phyloP scores from a whole-genome alignment of 2,329 filamentous ascomycete genomes.

The Pseudocercospora vitis region DNA sequence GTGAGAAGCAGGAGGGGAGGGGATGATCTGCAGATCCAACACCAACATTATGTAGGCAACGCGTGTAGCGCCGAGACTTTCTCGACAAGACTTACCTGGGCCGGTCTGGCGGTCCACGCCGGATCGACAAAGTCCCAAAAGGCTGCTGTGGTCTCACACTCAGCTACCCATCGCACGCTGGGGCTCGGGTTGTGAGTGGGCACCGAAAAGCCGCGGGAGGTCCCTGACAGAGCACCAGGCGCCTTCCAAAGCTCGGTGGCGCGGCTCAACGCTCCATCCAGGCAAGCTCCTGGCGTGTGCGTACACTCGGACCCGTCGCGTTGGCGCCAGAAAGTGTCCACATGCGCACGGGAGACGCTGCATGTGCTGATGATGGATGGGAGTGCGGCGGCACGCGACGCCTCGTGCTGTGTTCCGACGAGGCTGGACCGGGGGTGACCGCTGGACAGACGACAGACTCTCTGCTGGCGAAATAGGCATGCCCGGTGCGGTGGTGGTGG shows the following conservation, averaged over 20 bases:
- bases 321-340: background rate
- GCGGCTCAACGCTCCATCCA: constrained; percentile 5
- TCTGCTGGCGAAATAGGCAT: no score
- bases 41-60: constrained; percentile 8
- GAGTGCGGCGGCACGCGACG: background rate
- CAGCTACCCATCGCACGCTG: background rate
- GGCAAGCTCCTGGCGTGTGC: background rate
- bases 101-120: background rate
- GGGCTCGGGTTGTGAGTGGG: background rate
- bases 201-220: constrained; percentile 8
- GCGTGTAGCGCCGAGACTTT: constrained; percentile 4
- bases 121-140: constrained; percentile 1
- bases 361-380: background rate
- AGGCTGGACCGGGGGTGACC: background rate
- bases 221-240: background rate
- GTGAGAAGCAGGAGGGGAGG: background rate
- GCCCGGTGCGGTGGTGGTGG: no score
- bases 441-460: background rate
- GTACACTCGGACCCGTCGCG: background rate
- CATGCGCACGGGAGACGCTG: background rate
- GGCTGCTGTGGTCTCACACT: constrained; percentile 7
- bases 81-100: constrained; percentile 3
- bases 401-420: constrained; percentile 4
- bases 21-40: background rate
- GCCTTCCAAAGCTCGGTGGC: constrained; percentile 3